Conservation (phyloP, 1,284 basidiomycete species). For the Neonothopanus nambi region DNA sequence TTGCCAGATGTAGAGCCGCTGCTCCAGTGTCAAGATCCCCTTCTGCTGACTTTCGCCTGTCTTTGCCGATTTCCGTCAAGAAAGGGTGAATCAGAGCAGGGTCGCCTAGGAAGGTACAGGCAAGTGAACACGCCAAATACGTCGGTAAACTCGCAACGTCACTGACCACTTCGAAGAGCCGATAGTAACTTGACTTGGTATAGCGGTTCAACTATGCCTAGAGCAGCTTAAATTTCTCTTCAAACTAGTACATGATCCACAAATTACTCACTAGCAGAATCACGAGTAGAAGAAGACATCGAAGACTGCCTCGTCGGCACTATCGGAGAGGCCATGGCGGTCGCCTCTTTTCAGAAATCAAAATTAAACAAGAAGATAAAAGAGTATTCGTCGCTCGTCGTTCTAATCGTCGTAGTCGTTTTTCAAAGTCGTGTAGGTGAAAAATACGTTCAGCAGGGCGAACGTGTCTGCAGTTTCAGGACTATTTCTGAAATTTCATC, state of each 20-base stretch:
- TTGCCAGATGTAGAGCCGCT: constrained; percentile 82
- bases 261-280: constrained; percentile 2
- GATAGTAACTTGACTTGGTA: constrained; percentile 81
- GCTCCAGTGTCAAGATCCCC: constrained; percentile 60
- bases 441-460: too few relatives aligned
- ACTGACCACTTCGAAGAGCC: constrained; percentile 63
- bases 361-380: neutral
- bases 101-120: constrained; percentile 51
- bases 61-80: constrained; percentile 72
- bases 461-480: too few relatives aligned
- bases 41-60: constrained; percentile 51
- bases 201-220: constrained; percentile 51
- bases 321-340: neutral
- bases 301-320: neutral
- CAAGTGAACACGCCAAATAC: neutral
- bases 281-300: constrained; percentile 8
- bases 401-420: too few relatives aligned
- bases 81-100: constrained; percentile 81
- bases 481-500: too few relatives aligned
- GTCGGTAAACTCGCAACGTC: neutral
- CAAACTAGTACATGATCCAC: neutral
- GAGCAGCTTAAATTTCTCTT: neutral
- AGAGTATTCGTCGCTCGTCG: neutral
- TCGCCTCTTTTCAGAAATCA: neutral
- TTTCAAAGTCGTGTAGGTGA: too few relatives aligned